Conservation (phyloP, 192 early-diverging fungal genomes). For the Coemansia sp. region DNA sequence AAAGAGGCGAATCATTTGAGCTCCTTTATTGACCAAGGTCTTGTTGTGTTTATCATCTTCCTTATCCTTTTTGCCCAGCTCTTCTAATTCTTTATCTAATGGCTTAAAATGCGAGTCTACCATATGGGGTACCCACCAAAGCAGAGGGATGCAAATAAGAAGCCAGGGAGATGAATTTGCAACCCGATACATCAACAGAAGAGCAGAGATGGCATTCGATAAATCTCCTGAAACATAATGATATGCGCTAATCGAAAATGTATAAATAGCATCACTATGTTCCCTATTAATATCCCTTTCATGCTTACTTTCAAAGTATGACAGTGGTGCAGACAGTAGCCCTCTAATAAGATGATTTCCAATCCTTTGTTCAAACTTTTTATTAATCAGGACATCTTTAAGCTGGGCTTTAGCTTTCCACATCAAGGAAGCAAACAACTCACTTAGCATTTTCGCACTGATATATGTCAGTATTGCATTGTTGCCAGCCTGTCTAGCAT, state of each 20-base stretch:
- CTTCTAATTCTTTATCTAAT: neutral
- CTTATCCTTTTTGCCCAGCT: neutral
- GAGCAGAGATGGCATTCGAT: neutral
- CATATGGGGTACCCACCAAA: neutral
- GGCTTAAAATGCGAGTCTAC: neutral
- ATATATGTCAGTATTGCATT: neutral
- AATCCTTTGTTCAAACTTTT: neutral
- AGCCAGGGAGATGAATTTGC: neutral
- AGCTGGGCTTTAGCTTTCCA: neutral
- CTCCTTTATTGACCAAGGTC: neutral
- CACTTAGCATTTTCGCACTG: neutral
- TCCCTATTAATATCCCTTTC: neutral
- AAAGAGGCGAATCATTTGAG: constrained; percentile 66
- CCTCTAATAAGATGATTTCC: neutral
- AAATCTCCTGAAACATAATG: neutral
- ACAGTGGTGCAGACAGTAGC: neutral
- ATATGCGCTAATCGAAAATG: neutral
- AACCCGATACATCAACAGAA: neutral
- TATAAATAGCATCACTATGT: neutral
- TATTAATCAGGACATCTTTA: neutral
- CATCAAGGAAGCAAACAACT: neutral
- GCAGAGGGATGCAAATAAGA: neutral
- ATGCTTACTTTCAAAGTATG: neutral
- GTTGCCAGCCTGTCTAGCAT: neutral
- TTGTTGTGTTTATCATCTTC: neutral